Evolutionary conservation across 805 yeast genomes (phyloP).

Genomic region (Diddensiella transvaalensis): DNA sequence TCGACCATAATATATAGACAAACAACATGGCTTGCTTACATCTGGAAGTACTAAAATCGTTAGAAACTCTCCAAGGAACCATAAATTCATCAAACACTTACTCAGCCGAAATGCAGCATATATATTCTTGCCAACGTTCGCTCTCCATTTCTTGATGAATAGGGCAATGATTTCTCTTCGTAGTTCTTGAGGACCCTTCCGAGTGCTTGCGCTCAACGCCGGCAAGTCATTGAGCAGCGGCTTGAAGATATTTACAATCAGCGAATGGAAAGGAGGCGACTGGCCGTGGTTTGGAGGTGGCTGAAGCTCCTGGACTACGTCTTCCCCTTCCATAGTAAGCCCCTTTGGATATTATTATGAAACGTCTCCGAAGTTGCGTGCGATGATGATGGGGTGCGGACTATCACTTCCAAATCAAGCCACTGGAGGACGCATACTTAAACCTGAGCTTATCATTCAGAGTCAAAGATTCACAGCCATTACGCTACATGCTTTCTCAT

Average conservation of each 20-base stretch:
- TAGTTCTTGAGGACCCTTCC: slow-evolving; percentile 22
- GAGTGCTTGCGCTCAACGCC: slow-evolving; percentile 21
- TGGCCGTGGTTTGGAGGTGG: slow-evolving; percentile 39
- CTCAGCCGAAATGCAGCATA: slow-evolving; percentile 61
- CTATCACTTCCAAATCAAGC: too few species aligned
- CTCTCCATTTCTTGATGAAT: slow-evolving; percentile 51
- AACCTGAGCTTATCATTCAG: too few species aligned
- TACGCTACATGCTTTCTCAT: too few species aligned
- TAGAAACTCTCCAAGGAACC: not conserved
- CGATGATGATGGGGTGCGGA: too few species aligned
- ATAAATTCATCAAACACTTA: slow-evolving; percentile 8
- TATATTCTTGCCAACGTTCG: slow-evolving; percentile 56
- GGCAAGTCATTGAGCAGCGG: slow-evolving; percentile 38
- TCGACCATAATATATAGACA: too few species aligned
- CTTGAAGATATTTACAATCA: slow-evolving; percentile 42
- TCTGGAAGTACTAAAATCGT: not conserved
- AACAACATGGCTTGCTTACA: not conserved
- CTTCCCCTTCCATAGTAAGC: slow-evolving; percentile 2
- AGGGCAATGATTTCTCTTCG: slow-evolving; percentile 31
- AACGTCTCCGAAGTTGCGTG: too few species aligned
- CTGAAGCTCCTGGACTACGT: slow-evolving; percentile 6
- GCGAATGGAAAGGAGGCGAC: slow-evolving; percentile 40
- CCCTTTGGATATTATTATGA: too few species aligned
- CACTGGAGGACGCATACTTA: too few species aligned
- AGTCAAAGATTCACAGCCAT: too few species aligned